phyloP scores from a whole-genome alignment of 2,329 filamentous ascomycete genomes.

The Cryphonectria nitschkei region DNA sequence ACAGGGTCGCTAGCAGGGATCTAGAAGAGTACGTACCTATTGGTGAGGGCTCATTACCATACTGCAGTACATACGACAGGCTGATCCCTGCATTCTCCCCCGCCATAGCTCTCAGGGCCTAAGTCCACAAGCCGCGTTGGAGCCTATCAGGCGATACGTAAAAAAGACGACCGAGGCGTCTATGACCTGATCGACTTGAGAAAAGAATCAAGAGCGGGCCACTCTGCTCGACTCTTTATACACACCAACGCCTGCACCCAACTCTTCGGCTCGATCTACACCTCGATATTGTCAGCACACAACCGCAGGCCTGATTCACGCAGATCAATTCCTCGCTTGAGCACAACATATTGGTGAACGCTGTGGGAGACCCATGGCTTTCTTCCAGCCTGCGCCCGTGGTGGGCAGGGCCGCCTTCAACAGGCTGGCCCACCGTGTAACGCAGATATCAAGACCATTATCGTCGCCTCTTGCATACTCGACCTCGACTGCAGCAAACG shows the following conservation, averaged over 20 bases:
- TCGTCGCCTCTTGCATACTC: conserved; percentile 13
- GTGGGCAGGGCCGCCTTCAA: conserved; percentile 19
- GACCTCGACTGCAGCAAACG: conserved; percentile 9
- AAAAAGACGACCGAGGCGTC: conserved; percentile 13
- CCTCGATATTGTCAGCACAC: background rate
- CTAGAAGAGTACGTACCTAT: background rate
- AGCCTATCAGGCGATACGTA: conserved; percentile 25
- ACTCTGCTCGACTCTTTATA: background rate
- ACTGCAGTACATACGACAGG: background rate
- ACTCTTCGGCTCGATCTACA: background rate
- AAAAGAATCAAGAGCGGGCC: background rate
- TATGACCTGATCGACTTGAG: conserved; percentile 22
- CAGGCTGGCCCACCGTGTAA: conserved; percentile 24
- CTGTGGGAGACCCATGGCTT: conserved; percentile 20
- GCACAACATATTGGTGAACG: background rate
- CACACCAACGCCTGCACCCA: background rate
- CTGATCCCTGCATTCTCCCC: conserved; percentile 6
- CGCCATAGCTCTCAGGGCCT: background rate
- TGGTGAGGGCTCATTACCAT: background rate
- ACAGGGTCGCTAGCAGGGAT: background rate
- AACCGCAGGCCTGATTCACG: background rate
- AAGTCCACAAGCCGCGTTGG: background rate
- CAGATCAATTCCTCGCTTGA: background rate
- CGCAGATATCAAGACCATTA: conserved; percentile 11
- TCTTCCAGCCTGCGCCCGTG: conserved; percentile 24